Evolutionary conservation across 1,139 yeast genomes (phyloP).

Genomic region (Geotrichum restrictum): DNA sequence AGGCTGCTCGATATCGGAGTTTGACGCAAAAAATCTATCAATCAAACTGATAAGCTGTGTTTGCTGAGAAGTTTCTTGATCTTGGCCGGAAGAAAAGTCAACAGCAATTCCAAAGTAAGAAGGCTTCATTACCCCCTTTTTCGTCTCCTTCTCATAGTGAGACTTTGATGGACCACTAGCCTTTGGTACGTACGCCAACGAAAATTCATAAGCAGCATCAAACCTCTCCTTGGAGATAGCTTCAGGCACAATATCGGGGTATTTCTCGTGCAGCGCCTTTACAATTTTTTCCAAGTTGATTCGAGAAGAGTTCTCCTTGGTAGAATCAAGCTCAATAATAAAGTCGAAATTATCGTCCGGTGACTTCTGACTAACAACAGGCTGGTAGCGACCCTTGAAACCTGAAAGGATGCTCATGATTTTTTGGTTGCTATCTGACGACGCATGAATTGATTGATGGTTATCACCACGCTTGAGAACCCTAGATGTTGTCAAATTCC

Average conservation of each 20-base stretch:
- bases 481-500: slow-evolving; percentile 53
- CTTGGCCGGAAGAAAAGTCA: slow-evolving; percentile 22
- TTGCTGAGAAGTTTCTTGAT: slow-evolving; percentile 22
- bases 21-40: slow-evolving; percentile 24
- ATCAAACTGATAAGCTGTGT: slow-evolving; percentile 21
- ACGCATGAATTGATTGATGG: slow-evolving; percentile 75
- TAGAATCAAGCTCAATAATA: slow-evolving; percentile 49
- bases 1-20: slow-evolving; percentile 23
- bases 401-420: slow-evolving; percentile 67
- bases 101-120: slow-evolving; percentile 43
- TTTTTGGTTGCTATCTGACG: slow-evolving; percentile 45
- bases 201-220: slow-evolving; percentile 30
- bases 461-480: slow-evolving; percentile 74
- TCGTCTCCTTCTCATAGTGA: slow-evolving; percentile 25
- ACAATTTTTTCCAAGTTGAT: slow-evolving; percentile 51
- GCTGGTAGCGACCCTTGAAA: slow-evolving; percentile 66
- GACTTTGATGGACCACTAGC: slow-evolving; percentile 19
- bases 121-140: slow-evolving; percentile 31
- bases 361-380: slow-evolving; percentile 42
- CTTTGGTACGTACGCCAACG: slow-evolving; percentile 32
- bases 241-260: slow-evolving; percentile 47
- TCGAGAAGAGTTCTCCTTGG: slow-evolving; percentile 51
- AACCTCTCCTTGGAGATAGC: slow-evolving; percentile 40
- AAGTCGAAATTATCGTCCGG: slow-evolving; percentile 72
- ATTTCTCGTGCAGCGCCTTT: slow-evolving; percentile 39